Evolutionary conservation across 2,329 filamentous ascomycete genomes (phyloP), one percentile per base, ranked within the genome.

Genomic region (Pseudogymnoascus sp.): DNA sequence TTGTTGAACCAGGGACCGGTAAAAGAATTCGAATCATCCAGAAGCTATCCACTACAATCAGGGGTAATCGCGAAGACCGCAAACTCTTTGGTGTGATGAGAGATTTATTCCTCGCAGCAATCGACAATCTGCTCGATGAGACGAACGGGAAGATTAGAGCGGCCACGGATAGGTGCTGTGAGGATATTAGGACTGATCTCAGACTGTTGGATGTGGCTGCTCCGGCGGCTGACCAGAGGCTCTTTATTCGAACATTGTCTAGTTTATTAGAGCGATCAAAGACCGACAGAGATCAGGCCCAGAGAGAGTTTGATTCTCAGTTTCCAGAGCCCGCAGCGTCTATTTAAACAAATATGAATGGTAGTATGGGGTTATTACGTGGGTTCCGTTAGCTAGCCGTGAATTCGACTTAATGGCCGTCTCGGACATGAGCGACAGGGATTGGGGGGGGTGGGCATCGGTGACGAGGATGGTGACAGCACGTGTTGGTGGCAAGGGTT

Each of bases 171-270:
- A 48, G 41, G 16, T 67, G 66, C 61, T 25, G 16, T 7, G 11
- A n/a, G 19, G 51, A 67, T 60, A 67, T 67, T 34, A 23, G 39
- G n/a, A 48, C 28, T 31, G 66, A 67, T 64, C 64, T 67, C 21
- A 57, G 65, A 21, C 21, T 67, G 21, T 28, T 64, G 23, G 65
- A 65, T 31, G 65, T 65, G 48, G 48, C 31, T 16, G 37, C 61
- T 54, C 36, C 57, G 16, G 62, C 23, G 7, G 25, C 8, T 31
- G 62, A 67, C 21, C 45, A 65, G 21, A 36, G 36, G 7, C 4
- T 21, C 14, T 61, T 62, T 39, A 64, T 43, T 10, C 31, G 13
- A 51, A 57, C 39, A 21, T 37, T 64, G 61, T 64, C 19, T 36
- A 31, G 34, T 31, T 51, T 43, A 28, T 43, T 65, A 31, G 64